These are phyloP conservation scores for Penicillium bovifimosum DNA, from an alignment of 495 filamentous ascomycete species.

Conservation along the genomic window DNA sequence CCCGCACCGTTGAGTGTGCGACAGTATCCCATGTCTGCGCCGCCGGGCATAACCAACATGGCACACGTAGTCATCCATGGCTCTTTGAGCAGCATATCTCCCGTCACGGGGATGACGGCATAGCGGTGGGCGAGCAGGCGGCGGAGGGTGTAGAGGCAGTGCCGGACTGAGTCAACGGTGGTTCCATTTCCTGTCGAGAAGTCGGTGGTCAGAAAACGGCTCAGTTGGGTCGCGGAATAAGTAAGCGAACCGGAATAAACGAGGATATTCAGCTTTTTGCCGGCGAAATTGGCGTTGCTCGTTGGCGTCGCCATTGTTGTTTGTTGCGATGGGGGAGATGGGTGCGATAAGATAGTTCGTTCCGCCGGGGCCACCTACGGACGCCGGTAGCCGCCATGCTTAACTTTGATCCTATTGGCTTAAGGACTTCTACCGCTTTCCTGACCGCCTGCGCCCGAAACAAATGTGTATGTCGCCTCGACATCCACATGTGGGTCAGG, in stretches of 20 bases:
- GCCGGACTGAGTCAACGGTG: conserved; percentile 80
- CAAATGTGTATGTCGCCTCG: too few species aligned
- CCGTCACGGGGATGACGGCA: conserved; percentile 80
- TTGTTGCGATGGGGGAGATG: conserved; percentile 11
- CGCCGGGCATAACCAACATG: conserved; percentile 86
- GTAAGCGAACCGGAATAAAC: conserved; percentile 69
- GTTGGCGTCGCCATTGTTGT: conserved; percentile 29
- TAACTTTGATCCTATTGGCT: too few species aligned
- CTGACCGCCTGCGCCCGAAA: too few species aligned
- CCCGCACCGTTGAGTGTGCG: conserved; percentile 81
- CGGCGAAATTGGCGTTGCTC: conserved; percentile 46
- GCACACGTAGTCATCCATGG: conserved; percentile 87
- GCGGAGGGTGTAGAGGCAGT: conserved; percentile 82
- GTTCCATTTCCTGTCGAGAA: conserved; percentile 65
- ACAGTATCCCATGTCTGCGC: conserved; percentile 92
- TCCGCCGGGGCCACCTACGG: conserved; percentile 15
- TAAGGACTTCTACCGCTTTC: too few species aligned
- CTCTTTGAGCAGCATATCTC: conserved; percentile 76
- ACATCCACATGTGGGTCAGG: too few species aligned
- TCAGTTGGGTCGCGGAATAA: conserved; percentile 15
- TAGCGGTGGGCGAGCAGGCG: conserved; percentile 89
- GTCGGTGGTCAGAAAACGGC: conserved; percentile 26
- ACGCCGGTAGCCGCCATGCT: too few species aligned
- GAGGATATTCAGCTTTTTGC: conserved; percentile 73
- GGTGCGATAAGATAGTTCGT: conserved; percentile 23